phyloP scores from a whole-genome alignment of 139 green algal species.

The Chlorella sp. region DNA sequence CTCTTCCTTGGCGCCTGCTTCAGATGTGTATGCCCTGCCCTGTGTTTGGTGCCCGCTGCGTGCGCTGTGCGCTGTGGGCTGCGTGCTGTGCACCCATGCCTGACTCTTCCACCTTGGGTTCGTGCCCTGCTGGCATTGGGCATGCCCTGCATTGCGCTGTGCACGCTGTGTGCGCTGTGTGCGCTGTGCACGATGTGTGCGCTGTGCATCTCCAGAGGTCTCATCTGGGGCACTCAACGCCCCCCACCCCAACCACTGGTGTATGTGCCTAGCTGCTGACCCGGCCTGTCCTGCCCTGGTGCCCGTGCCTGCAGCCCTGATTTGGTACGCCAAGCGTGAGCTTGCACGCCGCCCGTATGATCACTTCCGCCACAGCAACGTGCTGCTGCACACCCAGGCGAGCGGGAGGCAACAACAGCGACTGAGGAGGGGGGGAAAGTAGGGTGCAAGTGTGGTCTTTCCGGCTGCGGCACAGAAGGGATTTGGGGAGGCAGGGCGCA shows the following conservation, averaged over 20 bases:
- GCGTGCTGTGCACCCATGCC: too few species aligned
- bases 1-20: too few species aligned
- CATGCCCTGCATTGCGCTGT: background rate
- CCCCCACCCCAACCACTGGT: too few species aligned
- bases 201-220: background rate
- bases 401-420: background rate
- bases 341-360: background rate
- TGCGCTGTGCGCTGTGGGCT: too few species aligned
- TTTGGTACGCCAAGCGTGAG: slow-evolving; percentile 1
- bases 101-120: background rate
- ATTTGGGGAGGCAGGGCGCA: too few species aligned
- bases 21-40: too few species aligned
- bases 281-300: background rate
- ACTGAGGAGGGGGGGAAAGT: too few species aligned
- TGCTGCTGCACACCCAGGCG: slow-evolving; percentile 9
- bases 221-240: background rate
- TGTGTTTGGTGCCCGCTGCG: too few species aligned
- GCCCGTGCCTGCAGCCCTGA: background rate
- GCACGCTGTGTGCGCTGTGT: too few species aligned
- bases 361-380: background rate
- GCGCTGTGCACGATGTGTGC: background rate
- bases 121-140: background rate
- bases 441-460: too few species aligned
- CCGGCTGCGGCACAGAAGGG: too few species aligned
- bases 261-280: too few species aligned